Base-by-base conservation (phyloP, 805 yeast genomes). In the Kazachstania bromeliacearum region DNA sequence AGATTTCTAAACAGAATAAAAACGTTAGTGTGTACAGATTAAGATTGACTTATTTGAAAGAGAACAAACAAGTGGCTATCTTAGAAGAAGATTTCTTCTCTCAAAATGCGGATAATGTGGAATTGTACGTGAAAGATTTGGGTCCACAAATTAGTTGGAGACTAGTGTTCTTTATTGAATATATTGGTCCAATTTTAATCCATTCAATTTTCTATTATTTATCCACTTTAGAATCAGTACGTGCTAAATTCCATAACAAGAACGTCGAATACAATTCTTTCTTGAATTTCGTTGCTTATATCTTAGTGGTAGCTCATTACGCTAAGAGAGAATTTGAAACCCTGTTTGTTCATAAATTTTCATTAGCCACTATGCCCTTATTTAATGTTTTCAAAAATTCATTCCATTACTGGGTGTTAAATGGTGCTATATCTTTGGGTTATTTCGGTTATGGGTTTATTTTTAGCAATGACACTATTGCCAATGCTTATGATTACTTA, bases 61-160 rank as follows among this genome's bases (percentile, higher is more conserved):
- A 40, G 40, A 40, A 47, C 12, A 62, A 62, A 28, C 63, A 60
- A 31, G 40, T 58, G 25, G 53, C 64, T 9, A 43, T 60, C 17
- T 31, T 39, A 14, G 35, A 46, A 0, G 58, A 51, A 9, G 34
- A 43, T 6, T 44, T 53, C 18, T 44, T 57, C 38, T 50, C 60
- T 17, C 63, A 63, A 28, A 13, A 15, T 32, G 29, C 12, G 10
- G 60, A 62, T 16, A 62, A 57, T 8, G 49, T 66, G 17, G 67
- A 62, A 10, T 64, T 87, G 10, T 73, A 63, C 44, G 82, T 82
- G 37, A 88, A 89, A 58, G 98, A 89, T 54, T 66, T 89, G 42
- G 98, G 98, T 15, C 87, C 88, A 1, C 98, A 92, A 62, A 75
- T 92, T 40, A 77, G 79, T 4, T 92, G 96, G 96, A 73, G 82